phyloP scores from a whole-genome alignment of 805 yeast genomes.

The Wickerhamiella azymoides region DNA sequence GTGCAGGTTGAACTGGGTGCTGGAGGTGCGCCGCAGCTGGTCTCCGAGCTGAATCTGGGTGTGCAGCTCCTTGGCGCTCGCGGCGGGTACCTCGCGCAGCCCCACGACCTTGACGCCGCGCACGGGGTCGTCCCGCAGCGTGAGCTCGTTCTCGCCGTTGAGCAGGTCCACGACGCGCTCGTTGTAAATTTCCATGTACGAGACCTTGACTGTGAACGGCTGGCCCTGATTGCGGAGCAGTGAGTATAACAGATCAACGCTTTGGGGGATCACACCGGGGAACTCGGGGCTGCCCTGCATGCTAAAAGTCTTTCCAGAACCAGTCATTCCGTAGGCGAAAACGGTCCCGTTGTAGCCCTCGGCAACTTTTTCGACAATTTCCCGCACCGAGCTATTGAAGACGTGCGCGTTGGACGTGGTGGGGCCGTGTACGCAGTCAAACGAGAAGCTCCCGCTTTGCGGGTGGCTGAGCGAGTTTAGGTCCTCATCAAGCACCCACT shows the following conservation, averaged over 20 bases:
- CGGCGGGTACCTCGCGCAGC: constrained; percentile 46
- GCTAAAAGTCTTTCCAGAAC: constrained; percentile 79
- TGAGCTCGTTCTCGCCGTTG: constrained; percentile 35
- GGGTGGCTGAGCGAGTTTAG: constrained; percentile 11
- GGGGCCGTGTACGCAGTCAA: constrained; percentile 68
- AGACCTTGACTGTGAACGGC: constrained; percentile 39
- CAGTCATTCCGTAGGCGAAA: constrained; percentile 92
- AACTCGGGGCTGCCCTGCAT: constrained; percentile 54
- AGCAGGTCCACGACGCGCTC: constrained; percentile 74
- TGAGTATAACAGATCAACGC: constrained; percentile 47
- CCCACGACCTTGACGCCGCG: constrained; percentile 69
- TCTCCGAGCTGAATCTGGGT: constrained; percentile 56
- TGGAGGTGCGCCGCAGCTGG: constrained; percentile 59
- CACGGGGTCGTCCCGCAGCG: constrained; percentile 60
- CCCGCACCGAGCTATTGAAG: constrained; percentile 42
- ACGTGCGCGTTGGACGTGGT: constrained; percentile 41
- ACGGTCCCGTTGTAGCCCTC: constrained; percentile 79
- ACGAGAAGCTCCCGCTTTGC: constrained; percentile 46
- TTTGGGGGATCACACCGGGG: constrained; percentile 59
- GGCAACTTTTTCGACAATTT: constrained; percentile 39
- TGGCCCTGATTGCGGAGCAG: constrained; percentile 20
- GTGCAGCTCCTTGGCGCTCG: constrained; percentile 45
- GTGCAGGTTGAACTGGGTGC: constrained; percentile 77
- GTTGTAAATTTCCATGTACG: constrained; percentile 78
- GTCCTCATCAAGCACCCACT: constrained; percentile 7